These are phyloP conservation scores for Ephemerocybe angulata DNA, from an alignment of 768 basidiomycete species.

Conservation along the genomic window DNA sequence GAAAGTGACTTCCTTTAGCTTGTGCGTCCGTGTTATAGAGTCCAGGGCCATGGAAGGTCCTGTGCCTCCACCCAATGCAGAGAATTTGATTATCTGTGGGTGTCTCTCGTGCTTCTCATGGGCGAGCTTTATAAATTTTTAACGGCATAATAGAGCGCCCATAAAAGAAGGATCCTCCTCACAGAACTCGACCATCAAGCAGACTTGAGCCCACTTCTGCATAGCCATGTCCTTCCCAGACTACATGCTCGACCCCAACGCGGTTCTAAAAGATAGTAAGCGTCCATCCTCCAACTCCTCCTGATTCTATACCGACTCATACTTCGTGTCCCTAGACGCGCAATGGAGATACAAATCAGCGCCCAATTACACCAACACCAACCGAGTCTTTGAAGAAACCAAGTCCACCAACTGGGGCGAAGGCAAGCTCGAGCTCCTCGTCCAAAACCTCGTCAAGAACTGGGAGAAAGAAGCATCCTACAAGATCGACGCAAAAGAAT, in stretches of 20 bases:
- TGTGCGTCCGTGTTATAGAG: too few species aligned
- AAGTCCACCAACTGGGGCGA: constrained; percentile 12
- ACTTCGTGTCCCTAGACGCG: constrained; percentile 1
- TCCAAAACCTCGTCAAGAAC: constrained; percentile 16
- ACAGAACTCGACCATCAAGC: too few species aligned
- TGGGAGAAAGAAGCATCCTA: constrained; percentile 14
- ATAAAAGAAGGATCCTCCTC: too few species aligned
- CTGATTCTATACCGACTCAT: background rate
- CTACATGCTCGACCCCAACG: constrained; percentile 13
- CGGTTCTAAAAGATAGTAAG: constrained; percentile 13
- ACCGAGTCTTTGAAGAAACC: constrained; percentile 7
- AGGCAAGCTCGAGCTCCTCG: constrained; percentile 8
- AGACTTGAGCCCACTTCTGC: too few species aligned
- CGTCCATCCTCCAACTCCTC: background rate
- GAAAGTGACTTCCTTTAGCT: too few species aligned
- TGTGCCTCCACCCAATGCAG: too few species aligned
- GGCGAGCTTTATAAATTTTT: too few species aligned
- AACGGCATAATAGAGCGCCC: too few species aligned
- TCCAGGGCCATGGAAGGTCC: too few species aligned
- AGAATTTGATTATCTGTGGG: too few species aligned
- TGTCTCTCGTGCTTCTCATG: too few species aligned
- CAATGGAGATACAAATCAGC: constrained; percentile 9
- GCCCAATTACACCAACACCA: constrained; percentile 9
- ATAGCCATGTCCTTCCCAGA: constrained; percentile 11
- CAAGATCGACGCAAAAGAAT: constrained; percentile 9